Percentiles rank a stretch among this genome's conserved stretches.
Evolutionary conservation across 306 rosid species (phyloP).

Genomic region (Geum urbanum): DNA sequence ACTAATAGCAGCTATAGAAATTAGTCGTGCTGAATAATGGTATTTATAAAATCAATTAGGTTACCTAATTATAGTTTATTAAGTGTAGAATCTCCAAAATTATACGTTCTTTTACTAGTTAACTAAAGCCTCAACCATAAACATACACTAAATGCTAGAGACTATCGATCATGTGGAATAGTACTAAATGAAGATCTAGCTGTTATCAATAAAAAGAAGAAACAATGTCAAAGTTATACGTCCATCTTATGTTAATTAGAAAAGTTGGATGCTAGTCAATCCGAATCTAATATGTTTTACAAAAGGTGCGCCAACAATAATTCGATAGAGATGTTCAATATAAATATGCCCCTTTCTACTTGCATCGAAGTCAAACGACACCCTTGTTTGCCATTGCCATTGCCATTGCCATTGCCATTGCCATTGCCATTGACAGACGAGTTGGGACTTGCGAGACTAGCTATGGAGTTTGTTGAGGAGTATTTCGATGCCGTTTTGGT

Average conservation of each 20-base stretch:
- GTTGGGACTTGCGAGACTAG: neutral
- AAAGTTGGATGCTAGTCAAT: neutral
- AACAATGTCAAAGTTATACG: too few relatives aligned
- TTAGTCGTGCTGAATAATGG: neutral
- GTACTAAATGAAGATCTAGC: neutral
- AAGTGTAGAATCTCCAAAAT: neutral
- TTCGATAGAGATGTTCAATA: too few relatives aligned
- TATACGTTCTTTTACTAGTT: neutral
- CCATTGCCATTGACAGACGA: neutral
- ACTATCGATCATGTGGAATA: neutral
- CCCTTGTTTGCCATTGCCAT: too few relatives aligned
- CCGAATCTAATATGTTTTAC: neutral
- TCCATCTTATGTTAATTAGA: too few relatives aligned
- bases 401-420: too few relatives aligned
- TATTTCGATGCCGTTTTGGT: slow-evolving; percentile 64
- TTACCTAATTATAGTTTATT: neutral
- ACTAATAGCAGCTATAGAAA: neutral
- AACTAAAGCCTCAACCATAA: neutral
- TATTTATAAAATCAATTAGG: neutral
- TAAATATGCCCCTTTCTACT: too few relatives aligned
- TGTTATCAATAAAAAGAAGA: neutral
- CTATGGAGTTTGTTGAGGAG: slow-evolving; percentile 45
- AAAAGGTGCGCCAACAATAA: neutral
- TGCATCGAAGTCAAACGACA: too few relatives aligned
- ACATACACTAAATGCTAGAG: neutral